Conservation (phyloP, 140 eudicot species). For the Erigeron philadelphicus region DNA sequence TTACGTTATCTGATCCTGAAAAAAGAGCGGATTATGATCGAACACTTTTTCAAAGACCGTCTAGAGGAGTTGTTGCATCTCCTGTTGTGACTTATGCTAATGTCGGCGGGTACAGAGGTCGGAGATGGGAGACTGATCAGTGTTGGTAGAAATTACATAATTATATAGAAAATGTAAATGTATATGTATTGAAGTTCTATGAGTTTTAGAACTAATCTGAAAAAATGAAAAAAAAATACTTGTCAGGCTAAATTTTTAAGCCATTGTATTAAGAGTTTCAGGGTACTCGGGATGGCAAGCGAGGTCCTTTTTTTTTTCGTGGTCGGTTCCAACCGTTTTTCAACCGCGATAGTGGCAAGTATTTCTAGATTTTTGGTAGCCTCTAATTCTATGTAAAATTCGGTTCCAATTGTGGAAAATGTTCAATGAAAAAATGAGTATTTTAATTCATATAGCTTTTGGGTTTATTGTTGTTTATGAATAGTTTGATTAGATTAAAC, state of each 20-base stretch:
- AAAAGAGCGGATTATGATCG: constrained; percentile 67
- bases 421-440: too few species aligned
- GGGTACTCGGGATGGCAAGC: too few species aligned
- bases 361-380: too few species aligned
- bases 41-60: constrained; percentile 29
- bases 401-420: too few species aligned
- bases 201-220: not conserved
- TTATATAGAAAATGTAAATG: constrained; percentile 2
- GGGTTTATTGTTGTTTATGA: too few species aligned
- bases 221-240: not conserved
- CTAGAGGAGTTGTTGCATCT: constrained; percentile 16
- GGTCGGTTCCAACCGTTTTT: too few species aligned
- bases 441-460: too few species aligned
- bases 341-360: too few species aligned
- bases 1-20: constrained; percentile 52
- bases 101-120: constrained; percentile 13
- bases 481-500: too few species aligned
- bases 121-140: constrained; percentile 80
- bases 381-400: too few species aligned
- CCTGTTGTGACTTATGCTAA: constrained; percentile 13
- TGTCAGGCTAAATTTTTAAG: constrained; percentile 18
- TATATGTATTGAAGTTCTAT: not conserved
- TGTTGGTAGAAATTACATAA: constrained; percentile 50
- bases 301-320: too few species aligned
- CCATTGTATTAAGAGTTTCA: constrained; percentile 5